Evolutionary conservation across 192 early-diverging fungal genomes (phyloP).

Genomic region (Coemansia umbellata): DNA sequence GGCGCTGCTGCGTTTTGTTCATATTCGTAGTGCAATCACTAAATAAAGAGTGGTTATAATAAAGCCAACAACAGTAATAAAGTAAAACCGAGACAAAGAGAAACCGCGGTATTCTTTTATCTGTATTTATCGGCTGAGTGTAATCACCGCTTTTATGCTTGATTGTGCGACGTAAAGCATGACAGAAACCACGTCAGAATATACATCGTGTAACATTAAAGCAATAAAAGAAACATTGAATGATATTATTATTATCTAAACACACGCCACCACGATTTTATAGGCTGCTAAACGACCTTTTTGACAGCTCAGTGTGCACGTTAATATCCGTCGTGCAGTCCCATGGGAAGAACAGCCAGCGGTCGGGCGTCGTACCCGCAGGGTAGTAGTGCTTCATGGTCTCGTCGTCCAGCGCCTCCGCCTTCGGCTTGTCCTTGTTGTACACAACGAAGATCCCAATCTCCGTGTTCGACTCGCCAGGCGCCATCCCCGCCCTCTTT

Average conservation of each 20-base stretch:
- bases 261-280: too few species aligned
- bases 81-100: too few species aligned
- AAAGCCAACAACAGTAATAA: too few species aligned
- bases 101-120: too few species aligned
- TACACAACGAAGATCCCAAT: conserved; percentile 75
- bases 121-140: too few species aligned
- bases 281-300: conserved; percentile 15
- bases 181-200: too few species aligned
- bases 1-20: too few species aligned
- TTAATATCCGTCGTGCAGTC: conserved; percentile 66
- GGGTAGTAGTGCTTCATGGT: conserved; percentile 66
- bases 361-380: conserved; percentile 68
- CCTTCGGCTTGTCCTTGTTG: conserved; percentile 76
- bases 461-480: conserved; percentile 49
- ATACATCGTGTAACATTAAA: too few species aligned
- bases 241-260: not conserved
- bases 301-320: conserved; percentile 59
- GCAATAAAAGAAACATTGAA: not conserved
- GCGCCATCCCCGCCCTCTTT: conserved; percentile 32
- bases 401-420: conserved; percentile 55
- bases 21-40: too few species aligned
- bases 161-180: too few species aligned
- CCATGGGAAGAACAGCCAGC: conserved; percentile 75
- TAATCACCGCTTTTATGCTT: too few species aligned
- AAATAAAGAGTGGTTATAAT: too few species aligned